A percentile compares a stretch with the other conserved stretches of the same genome.
Conservation (phyloP, 2,329 filamentous ascomycete genomes). For the Grosmannia huntii region DNA sequence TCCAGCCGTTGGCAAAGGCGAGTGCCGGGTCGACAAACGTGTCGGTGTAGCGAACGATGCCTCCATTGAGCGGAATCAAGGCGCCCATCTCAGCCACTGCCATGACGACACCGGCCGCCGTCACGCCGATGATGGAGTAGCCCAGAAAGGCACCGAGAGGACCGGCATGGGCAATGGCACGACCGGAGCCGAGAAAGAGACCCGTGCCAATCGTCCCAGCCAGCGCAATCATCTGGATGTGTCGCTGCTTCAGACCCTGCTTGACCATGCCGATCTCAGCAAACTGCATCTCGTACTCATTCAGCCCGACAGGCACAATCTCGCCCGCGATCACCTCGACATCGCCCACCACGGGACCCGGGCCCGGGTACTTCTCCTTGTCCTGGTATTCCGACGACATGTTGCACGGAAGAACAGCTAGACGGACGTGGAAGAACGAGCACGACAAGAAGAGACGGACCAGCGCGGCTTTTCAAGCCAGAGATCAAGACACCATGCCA, state of each 20-base stretch:
- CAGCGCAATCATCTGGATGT: constrained; percentile 38
- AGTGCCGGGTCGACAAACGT: constrained; percentile 31
- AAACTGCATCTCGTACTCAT: neutral
- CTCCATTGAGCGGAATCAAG: constrained; percentile 43
- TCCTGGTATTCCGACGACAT: neutral
- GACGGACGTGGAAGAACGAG: neutral
- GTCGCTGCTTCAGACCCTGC: constrained; percentile 26
- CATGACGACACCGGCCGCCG: constrained; percentile 20
- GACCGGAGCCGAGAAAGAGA: constrained; percentile 8
- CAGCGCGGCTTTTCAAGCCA: neutral
- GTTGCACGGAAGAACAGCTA: no score
- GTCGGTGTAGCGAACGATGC: constrained; percentile 32
- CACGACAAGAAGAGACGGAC: neutral
- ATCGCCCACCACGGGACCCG: neutral
- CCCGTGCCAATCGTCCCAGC: constrained; percentile 35
- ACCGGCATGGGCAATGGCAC: constrained; percentile 9
- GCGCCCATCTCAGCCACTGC: constrained; percentile 44
- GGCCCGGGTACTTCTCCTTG: neutral
- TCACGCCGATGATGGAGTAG: constrained; percentile 24
- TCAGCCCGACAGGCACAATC: neutral
- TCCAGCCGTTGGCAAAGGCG: constrained; percentile 35
- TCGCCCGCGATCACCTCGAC: neutral
- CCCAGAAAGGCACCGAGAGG: constrained; percentile 17
- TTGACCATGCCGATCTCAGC: constrained; percentile 5
- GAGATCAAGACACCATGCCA: no score